A percentile compares a stretch with the other conserved stretches of the same genome.
These are phyloP conservation scores for Cinchona pubescens DNA, from an alignment of 257 asterid genomes.

Conservation along the genomic window DNA sequence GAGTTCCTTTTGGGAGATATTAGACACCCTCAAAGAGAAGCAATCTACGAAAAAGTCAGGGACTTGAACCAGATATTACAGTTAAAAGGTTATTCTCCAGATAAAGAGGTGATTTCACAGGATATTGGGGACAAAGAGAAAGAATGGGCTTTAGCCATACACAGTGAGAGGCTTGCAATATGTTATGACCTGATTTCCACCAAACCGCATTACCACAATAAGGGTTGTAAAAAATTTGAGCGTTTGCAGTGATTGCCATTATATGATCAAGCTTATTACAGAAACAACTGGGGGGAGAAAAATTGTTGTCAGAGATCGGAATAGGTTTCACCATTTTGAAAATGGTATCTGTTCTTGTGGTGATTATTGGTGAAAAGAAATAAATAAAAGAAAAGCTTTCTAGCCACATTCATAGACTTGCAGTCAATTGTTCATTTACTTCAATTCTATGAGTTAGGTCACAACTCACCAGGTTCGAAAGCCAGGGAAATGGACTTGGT, in stretches of 20 bases:
- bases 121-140: constrained; percentile 43
- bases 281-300: constrained; percentile 33
- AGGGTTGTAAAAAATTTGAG: constrained; percentile 51
- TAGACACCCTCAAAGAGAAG: constrained; percentile 50
- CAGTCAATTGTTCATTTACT: not conserved
- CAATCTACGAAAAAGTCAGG: constrained; percentile 37
- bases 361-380: constrained; percentile 46
- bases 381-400: not conserved
- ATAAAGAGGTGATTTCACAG: constrained; percentile 35
- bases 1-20: constrained; percentile 52
- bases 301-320: constrained; percentile 52
- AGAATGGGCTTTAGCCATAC: constrained; percentile 43
- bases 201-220: constrained; percentile 21
- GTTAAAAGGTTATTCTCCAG: constrained; percentile 44
- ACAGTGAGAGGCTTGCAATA: constrained; percentile 59
- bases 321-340: constrained; percentile 62
- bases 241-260: constrained; percentile 58
- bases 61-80: constrained; percentile 32
- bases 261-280: constrained; percentile 44
- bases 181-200: constrained; percentile 51
- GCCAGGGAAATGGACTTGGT: too few relatives aligned
- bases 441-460: too few relatives aligned
- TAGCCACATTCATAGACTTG: not conserved
- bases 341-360: constrained; percentile 56
- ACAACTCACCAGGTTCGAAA: too few relatives aligned